Evolutionary conservation across 192 early-diverging fungal genomes (phyloP).

Genomic region (Coemansia sp.): DNA sequence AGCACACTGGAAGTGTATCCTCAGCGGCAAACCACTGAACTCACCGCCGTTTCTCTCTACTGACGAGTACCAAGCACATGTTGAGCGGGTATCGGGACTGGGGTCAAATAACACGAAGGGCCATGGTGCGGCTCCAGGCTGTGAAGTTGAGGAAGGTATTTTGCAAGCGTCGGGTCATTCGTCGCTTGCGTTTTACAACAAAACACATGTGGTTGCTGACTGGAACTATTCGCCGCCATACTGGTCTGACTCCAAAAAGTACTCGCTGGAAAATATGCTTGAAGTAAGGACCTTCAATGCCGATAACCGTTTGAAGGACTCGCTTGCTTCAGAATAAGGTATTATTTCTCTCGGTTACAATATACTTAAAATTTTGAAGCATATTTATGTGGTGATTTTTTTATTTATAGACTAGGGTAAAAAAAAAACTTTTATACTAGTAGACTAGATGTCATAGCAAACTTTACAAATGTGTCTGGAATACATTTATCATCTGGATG

Average conservation of each 20-base stretch:
- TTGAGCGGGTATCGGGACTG: constrained; percentile 1
- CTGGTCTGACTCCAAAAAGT: constrained; percentile 63
- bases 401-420: neutral
- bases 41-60: constrained; percentile 35
- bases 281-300: constrained; percentile 65
- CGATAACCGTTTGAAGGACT: constrained; percentile 39
- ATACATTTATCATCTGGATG: neutral
- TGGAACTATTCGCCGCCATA: constrained; percentile 46
- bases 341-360: neutral
- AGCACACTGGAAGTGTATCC: constrained; percentile 58
- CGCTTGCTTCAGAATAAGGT: constrained; percentile 9
- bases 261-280: constrained; percentile 67
- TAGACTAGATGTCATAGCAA: neutral
- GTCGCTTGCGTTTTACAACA: constrained; percentile 35
- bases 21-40: constrained; percentile 36
- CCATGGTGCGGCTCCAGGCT: constrained; percentile 18
- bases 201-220: neutral
- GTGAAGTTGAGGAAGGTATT: constrained; percentile 21
- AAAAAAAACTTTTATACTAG: neutral
- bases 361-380: neutral
- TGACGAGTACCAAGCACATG: constrained; percentile 26
- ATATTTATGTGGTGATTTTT: neutral
- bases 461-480: neutral
- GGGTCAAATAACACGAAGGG: neutral
- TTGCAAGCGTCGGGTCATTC: constrained; percentile 24